Base-by-base conservation (phyloP, 2,329 filamentous ascomycete genomes). In the Cercospora sp. region DNA sequence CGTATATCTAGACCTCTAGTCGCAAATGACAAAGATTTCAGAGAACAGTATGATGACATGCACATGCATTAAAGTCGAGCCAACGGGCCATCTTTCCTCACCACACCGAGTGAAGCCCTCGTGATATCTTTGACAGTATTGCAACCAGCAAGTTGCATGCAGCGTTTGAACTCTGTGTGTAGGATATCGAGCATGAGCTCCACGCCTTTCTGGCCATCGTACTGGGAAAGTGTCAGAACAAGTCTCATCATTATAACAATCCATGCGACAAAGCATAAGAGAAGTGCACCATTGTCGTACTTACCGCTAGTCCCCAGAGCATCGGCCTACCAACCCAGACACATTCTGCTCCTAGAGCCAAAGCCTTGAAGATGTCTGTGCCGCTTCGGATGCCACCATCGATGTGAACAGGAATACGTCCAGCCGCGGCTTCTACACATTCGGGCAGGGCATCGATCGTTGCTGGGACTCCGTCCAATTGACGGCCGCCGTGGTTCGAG, bases 321-420 rank as follows among this genome's bases (percentile, higher is more conserved):
- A 81, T 77, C 5, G 82, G 80, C 24, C 84, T 72, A 0, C 84
- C 84, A 7, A 84, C 76, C 82, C 78, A 86, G 69, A 78, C 82
- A 75, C 79, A 85, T 62, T 85, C 79, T 0, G 84, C 85, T 2
- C 84, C 85, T 3, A 87, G 74, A 3, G 83, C 82, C 5, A 86
- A 75, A 1, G 86, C 86, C 74, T 88, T 88, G 77, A 88, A 84
- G 7, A 87, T 81, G 73, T 88, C 86, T 0, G 82, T 84, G 0
- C 85, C 86, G 16, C 83, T 82, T 37, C 86, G 75, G 34, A 88
- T 83, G 0, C 87, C 86, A 12, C 82, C 84, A 72, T 91, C 89
- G n/a, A 90, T 85, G 55, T 90, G 82, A 18, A 91, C 81, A 0
- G 85, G 84, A 13, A 89, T 80, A 62, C 82, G 83, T n/a, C 83